Evolutionary conservation across 768 basidiomycete species (phyloP).

Genomic region (Naganishia onofrii): DNA sequence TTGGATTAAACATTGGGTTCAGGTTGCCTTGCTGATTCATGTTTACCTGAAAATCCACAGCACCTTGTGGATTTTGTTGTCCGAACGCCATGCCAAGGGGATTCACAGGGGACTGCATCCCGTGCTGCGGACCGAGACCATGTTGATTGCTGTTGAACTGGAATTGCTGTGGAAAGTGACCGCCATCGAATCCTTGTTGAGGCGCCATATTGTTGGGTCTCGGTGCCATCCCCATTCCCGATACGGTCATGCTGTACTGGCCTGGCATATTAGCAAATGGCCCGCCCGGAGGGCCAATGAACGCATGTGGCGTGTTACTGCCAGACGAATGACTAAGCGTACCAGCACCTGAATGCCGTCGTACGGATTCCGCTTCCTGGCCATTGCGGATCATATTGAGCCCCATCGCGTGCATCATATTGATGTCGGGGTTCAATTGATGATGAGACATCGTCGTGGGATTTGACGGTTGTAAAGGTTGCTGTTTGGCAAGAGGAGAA

Average conservation of each 20-base stretch:
- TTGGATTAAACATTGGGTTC: neutral
- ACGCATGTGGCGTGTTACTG: conserved; percentile 12
- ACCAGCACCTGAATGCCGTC: conserved; percentile 13
- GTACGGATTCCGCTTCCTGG: conserved; percentile 9
- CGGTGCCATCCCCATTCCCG: conserved; percentile 21
- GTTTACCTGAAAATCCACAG: neutral
- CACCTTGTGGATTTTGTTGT: conserved; percentile 8
- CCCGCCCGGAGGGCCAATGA: neutral
- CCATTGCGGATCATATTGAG: conserved; percentile 18
- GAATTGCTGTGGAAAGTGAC: neutral
- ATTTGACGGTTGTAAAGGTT: neutral
- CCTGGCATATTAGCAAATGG: neutral
- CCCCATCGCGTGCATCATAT: conserved; percentile 23
- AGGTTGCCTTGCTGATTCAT: neutral
- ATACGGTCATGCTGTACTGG: conserved; percentile 11
- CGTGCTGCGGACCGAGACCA: neutral
- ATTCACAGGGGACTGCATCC: conserved; percentile 8
- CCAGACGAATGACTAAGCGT: conserved; percentile 11
- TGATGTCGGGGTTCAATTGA: conserved; percentile 16
- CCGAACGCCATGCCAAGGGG: conserved; percentile 19
- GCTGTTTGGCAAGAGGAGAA: conserved; percentile 4
- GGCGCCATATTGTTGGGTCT: conserved; percentile 10
- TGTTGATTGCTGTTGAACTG: neutral
- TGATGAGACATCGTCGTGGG: neutral
- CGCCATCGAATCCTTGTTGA: neutral